Evolutionary conservation across 495 filamentous ascomycete species (phyloP).

Genomic region (Penicillium bialowiezense): DNA sequence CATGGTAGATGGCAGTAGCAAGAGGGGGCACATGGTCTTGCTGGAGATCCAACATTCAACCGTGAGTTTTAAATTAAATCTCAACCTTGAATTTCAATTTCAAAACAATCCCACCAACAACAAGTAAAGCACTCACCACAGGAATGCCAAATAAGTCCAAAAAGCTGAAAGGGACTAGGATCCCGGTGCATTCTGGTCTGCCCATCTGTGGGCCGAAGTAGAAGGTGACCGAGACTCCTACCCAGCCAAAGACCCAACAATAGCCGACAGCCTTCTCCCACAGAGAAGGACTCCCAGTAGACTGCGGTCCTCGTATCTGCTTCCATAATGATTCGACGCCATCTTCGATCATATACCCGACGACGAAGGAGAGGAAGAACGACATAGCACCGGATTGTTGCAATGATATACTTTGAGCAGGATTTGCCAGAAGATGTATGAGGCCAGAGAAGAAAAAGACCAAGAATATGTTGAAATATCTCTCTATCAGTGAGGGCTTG

Average conservation of each 20-base stretch:
- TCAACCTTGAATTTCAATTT: constrained; percentile 2
- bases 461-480: constrained; percentile 31
- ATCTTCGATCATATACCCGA: constrained; percentile 35
- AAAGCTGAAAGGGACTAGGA: constrained; percentile 3
- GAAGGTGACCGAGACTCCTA: constrained; percentile 8
- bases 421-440: constrained; percentile 24
- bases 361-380: constrained; percentile 31
- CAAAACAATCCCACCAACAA: neutral
- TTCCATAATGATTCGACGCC: constrained; percentile 21
- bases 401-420: constrained; percentile 13
- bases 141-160: neutral
- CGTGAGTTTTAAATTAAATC: too few species aligned
- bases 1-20: too few species aligned
- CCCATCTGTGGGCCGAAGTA: neutral
- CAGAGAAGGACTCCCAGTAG: neutral
- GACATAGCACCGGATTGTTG: constrained; percentile 18
- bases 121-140: neutral
- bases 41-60: too few species aligned
- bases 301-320: neutral
- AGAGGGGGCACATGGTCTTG: too few species aligned
- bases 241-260: constrained; percentile 14
- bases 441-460: constrained; percentile 33
- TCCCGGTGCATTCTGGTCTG: neutral
- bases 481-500: constrained; percentile 22
- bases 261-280: constrained; percentile 16